These are phyloP conservation scores for Paramecium sexaurelia DNA, from an alignment of 73 alveolate genomes.

Conservation along the genomic window DNA sequence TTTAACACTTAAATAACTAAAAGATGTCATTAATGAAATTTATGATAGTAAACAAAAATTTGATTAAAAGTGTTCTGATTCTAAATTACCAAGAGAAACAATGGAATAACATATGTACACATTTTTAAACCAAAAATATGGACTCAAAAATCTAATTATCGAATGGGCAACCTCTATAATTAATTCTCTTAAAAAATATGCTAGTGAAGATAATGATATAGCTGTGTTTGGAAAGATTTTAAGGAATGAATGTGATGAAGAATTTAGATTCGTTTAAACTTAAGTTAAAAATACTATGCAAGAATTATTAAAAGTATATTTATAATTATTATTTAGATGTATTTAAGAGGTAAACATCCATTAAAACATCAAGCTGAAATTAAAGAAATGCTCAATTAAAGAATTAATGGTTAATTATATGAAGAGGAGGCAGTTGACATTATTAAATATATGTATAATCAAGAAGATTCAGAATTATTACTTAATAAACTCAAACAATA, in stretches of 20 bases:
- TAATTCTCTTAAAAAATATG: slow-evolving; percentile 88
- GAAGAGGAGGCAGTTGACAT: slow-evolving; percentile 96
- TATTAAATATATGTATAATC: slow-evolving; percentile 95
- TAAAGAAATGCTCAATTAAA: slow-evolving; percentile 77
- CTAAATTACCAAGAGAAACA: slow-evolving; percentile 93
- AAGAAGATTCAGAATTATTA: slow-evolving; percentile 86
- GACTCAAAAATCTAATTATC: slow-evolving; percentile 91
- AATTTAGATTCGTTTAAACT: slow-evolving; percentile 89
- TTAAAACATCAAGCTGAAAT: slow-evolving; percentile 90
- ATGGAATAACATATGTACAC: slow-evolving; percentile 97
- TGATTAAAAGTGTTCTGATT: slow-evolving; percentile 93
- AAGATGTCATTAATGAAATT: slow-evolving; percentile 91
- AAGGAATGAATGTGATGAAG: slow-evolving; percentile 98
- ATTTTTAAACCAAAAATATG: slow-evolving; percentile 94
- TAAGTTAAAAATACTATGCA: slow-evolving; percentile 94
- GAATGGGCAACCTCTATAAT: slow-evolving; percentile 97
- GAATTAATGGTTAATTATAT: slow-evolving; percentile 80
- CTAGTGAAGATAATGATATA: slow-evolving; percentile 93
- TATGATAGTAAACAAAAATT: slow-evolving; percentile 85
- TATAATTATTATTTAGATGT: slow-evolving; percentile 36
- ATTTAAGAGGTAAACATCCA: slow-evolving; percentile 77
- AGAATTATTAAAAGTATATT: slow-evolving; percentile 80
- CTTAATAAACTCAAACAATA: slow-evolving; percentile 39
- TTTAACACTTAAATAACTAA: slow-evolving; percentile 81
- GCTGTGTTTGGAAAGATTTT: slow-evolving; percentile 95